These are phyloP conservation scores for Clavariopsis aquatica DNA, from an alignment of 495 filamentous ascomycete genomes.

Conservation along the genomic window DNA sequence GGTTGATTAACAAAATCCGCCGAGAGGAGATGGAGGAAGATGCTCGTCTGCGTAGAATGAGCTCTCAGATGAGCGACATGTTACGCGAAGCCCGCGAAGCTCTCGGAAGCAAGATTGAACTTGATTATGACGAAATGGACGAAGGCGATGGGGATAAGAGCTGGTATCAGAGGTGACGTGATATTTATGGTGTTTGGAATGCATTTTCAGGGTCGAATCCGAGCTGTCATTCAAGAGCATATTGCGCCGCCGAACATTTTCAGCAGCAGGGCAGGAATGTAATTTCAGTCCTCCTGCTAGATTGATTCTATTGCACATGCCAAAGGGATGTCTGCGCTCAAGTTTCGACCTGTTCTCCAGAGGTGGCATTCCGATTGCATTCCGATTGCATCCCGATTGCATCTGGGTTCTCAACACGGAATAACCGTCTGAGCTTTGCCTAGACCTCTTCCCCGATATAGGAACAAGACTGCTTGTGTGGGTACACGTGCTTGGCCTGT, in stretches of 20 bases:
- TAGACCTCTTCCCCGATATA: not conserved
- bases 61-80: conserved; percentile 76
- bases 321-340: too few relatives aligned
- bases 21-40: conserved; percentile 78
- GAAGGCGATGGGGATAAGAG: not conserved
- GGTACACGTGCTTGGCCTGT: not conserved
- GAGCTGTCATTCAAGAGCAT: too few relatives aligned
- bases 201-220: too few relatives aligned
- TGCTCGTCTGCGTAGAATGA: conserved; percentile 72
- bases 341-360: too few relatives aligned
- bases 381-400: too few relatives aligned
- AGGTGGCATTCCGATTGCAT: too few relatives aligned
- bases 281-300: too few relatives aligned
- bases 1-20: conserved; percentile 63
- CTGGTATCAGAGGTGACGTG: conserved; percentile 20
- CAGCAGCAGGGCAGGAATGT: too few relatives aligned
- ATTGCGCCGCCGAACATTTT: too few relatives aligned
- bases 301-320: too few relatives aligned
- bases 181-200: not conserved
- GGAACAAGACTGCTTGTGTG: not conserved
- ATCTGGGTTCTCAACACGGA: not conserved
- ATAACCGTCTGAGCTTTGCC: not conserved
- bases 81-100: conserved; percentile 87
- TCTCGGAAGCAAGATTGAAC: conserved; percentile 73
- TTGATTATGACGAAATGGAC: conserved; percentile 57